A percentile compares a stretch with the other conserved stretches of the same genome.
phyloP scores from a whole-genome alignment of 139 green algal genomes.

The Tetradesmus obliquus region DNA sequence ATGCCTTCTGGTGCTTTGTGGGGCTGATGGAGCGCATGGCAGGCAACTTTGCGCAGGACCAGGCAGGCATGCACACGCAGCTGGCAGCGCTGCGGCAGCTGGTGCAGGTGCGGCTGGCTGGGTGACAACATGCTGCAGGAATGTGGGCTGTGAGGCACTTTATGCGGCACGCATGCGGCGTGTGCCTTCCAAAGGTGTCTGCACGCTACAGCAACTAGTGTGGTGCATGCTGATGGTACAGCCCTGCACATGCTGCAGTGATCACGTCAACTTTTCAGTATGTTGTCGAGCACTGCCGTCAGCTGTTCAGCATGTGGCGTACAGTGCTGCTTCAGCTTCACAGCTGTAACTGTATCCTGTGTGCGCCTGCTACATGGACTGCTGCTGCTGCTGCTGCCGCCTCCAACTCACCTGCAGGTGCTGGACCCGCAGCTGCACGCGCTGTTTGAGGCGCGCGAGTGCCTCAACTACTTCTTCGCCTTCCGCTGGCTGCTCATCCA shows the following conservation, averaged over 20 bases:
- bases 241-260: too few species aligned
- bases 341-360: neutral
- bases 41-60: constrained; percentile 83
- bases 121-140: too few species aligned
- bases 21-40: constrained; percentile 87
- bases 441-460: constrained; percentile 75
- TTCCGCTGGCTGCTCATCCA: constrained; percentile 94
- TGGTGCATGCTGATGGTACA: neutral
- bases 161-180: neutral
- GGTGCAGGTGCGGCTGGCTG: constrained; percentile 66
- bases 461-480: constrained; percentile 89
- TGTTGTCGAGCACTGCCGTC: too few species aligned
- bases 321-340: too few species aligned
- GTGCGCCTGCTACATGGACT: neutral
- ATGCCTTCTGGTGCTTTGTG: constrained; percentile 85
- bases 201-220: neutral
- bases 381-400: neutral
- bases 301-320: neutral
- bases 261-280: too few species aligned
- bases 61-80: constrained; percentile 87
- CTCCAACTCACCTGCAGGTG: constrained; percentile 55
- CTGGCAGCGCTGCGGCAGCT: constrained; percentile 79
- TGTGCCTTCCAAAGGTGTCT: too few species aligned
- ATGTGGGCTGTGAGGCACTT: too few species aligned
- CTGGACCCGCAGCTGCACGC: constrained; percentile 87